A percentile compares a stretch with the other conserved stretches of the same genome.
phyloP scores from a whole-genome alignment of 345 rosid species.

The Psidium friedrichsthalianum region DNA sequence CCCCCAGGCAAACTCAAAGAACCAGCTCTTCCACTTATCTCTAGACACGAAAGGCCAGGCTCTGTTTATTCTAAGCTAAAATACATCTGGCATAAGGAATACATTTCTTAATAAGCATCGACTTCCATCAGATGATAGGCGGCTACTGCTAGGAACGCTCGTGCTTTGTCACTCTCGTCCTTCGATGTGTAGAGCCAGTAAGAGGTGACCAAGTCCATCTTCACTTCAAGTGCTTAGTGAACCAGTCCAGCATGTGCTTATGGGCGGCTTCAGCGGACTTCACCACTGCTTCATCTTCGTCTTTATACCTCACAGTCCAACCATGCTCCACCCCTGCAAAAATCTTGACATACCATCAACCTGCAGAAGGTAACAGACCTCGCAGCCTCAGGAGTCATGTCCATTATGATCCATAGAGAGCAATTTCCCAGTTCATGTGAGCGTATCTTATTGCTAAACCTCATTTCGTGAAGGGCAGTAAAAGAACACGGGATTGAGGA shows the following conservation, averaged over 20 bases:
- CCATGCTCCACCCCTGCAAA: constrained; percentile 21
- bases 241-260: constrained; percentile 19
- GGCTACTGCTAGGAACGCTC: background rate
- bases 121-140: background rate
- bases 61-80: background rate
- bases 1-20: background rate
- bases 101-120: background rate
- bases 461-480: background rate
- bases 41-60: background rate
- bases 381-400: background rate
- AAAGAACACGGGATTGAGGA: background rate
- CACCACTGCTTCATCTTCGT: constrained; percentile 7
- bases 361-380: background rate
- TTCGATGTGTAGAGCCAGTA: background rate
- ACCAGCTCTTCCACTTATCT: background rate
- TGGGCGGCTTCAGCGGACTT: constrained; percentile 17
- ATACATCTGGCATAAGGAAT: background rate
- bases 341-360: constrained; percentile 11
- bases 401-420: background rate
- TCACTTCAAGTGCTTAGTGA: constrained; percentile 12
- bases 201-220: background rate
- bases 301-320: constrained; percentile 17
- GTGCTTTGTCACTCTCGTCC: background rate
- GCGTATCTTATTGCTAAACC: background rate
- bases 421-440: background rate